These are phyloP conservation scores for Cutaneotrichosporon cavernicola DNA, from an alignment of 1,284 basidiomycete genomes.

Conservation along the genomic window DNA sequence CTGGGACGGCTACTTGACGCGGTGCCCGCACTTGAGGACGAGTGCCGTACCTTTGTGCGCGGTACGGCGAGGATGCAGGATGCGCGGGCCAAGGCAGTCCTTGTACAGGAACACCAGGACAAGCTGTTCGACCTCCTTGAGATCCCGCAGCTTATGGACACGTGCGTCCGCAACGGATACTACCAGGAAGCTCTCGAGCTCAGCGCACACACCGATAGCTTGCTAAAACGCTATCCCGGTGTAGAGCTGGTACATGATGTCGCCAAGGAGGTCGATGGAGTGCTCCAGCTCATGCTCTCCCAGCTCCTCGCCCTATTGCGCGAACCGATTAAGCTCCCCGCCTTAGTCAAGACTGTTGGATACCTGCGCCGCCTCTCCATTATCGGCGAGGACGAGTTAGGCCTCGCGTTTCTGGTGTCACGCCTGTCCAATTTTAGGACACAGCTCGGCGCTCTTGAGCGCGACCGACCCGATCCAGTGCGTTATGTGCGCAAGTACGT, in stretches of 20 bases:
- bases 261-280: constrained; percentile 69
- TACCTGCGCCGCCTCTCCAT: constrained; percentile 76
- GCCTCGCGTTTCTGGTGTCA: constrained; percentile 67
- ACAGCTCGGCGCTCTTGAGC: constrained; percentile 51
- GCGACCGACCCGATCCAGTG: constrained; percentile 63
- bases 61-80: constrained; percentile 61
- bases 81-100: constrained; percentile 68
- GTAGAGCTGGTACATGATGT: constrained; percentile 60
- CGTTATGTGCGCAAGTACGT: constrained; percentile 81
- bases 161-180: constrained; percentile 85
- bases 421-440: constrained; percentile 60
- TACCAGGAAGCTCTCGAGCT: constrained; percentile 87
- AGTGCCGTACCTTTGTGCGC: constrained; percentile 64
- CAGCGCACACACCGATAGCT: constrained; percentile 62
- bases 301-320: constrained; percentile 76
- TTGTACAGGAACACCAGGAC: constrained; percentile 84
- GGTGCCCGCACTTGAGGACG: constrained; percentile 69
- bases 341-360: constrained; percentile 79
- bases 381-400: constrained; percentile 64
- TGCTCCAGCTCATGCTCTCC: constrained; percentile 55
- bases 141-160: constrained; percentile 82
- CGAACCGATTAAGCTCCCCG: constrained; percentile 82
- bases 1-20: constrained; percentile 65
- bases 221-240: constrained; percentile 55
- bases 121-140: constrained; percentile 87